These are phyloP conservation scores for Malassezia nana DNA, from an alignment of 1,284 basidiomycete genomes.

Conservation along the genomic window DNA sequence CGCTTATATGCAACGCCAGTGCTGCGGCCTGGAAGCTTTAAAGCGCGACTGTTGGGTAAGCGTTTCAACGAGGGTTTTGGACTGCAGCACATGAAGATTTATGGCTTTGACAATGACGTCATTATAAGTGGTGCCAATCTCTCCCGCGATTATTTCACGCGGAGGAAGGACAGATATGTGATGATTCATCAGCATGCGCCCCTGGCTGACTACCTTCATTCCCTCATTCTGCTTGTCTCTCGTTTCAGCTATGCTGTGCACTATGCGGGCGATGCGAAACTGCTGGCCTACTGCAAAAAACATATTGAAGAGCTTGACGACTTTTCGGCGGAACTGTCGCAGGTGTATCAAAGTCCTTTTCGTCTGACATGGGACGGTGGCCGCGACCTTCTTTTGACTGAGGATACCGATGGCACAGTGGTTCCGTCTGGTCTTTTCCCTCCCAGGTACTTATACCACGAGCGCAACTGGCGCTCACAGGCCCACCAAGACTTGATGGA, in stretches of 20 bases:
- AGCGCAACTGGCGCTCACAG: slow-evolving; percentile 19
- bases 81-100: slow-evolving; percentile 94
- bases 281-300: neutral
- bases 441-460: slow-evolving; percentile 3
- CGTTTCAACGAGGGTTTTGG: slow-evolving; percentile 97
- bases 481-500: slow-evolving; percentile 19
- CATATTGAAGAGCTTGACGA: neutral
- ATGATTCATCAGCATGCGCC: slow-evolving; percentile 59
- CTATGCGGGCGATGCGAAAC: slow-evolving; percentile 13
- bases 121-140: slow-evolving; percentile 94
- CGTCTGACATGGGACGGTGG: slow-evolving; percentile 37
- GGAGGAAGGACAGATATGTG: slow-evolving; percentile 88
- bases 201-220: slow-evolving; percentile 71
- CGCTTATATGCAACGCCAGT: slow-evolving; percentile 68
- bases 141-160: slow-evolving; percentile 82
- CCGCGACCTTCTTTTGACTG: slow-evolving; percentile 11
- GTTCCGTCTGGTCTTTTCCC: neutral
- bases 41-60: slow-evolving; percentile 69
- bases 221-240: slow-evolving; percentile 63
- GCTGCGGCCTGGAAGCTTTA: slow-evolving; percentile 49
- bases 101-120: slow-evolving; percentile 81
- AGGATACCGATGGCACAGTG: slow-evolving; percentile 18
- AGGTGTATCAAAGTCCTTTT: slow-evolving; percentile 15
- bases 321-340: slow-evolving; percentile 3
- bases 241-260: slow-evolving; percentile 60